Evolutionary conservation across 169 alveolate species (phyloP), one percentile per base, ranked within the genome.

Genomic region (Eimeria acervulina): DNA sequence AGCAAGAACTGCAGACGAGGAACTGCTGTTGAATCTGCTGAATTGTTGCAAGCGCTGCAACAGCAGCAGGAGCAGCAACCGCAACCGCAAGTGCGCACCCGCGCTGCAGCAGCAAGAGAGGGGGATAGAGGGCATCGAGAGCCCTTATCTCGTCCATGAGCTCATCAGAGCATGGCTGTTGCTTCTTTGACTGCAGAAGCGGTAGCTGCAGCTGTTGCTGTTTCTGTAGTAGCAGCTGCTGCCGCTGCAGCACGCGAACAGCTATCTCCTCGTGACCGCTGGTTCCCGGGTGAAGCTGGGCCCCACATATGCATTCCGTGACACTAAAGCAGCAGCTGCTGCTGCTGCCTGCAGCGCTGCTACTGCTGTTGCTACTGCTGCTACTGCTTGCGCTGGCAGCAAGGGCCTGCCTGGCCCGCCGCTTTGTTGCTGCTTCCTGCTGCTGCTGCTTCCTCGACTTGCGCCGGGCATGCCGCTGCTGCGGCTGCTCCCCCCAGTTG

Each of bases 241-340:
- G 90, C 90, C 90, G 90, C 90, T 26, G 90, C 52, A 81, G 90
- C 70, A 81, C 90, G 38, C 90, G 90, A n/a, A 12, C 28, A n/a
- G 70, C 90, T 42, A 81, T 81, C 70, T 81, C 90, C 15, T 81
- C 90, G 55, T 47, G 70, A 12, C 70, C 90, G 42, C 47, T 42
- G 15, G 44, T n/a, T 63, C 90, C 90, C 23, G 90, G 90, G 72
- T 28, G 72, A 12, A 81, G 90, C 19, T 81, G 55, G 4, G 31
- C 51, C 70, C 90, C 90, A 44, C 90, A 81, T n/a, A 81, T 42
- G 90, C 90, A 81, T n/a, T 51, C 38, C 6, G 15, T 81, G 26
- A 81, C 44, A 1, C n/a, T 51, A 63, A 15, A 36, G 17, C 59
- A 15, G 61, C 68, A 13, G 68, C 68, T 59, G 68, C 68, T 59